These are phyloP conservation scores for Phytophthora meadii DNA, from an alignment of 352 stramenopile genomes.

Conservation along the genomic window DNA sequence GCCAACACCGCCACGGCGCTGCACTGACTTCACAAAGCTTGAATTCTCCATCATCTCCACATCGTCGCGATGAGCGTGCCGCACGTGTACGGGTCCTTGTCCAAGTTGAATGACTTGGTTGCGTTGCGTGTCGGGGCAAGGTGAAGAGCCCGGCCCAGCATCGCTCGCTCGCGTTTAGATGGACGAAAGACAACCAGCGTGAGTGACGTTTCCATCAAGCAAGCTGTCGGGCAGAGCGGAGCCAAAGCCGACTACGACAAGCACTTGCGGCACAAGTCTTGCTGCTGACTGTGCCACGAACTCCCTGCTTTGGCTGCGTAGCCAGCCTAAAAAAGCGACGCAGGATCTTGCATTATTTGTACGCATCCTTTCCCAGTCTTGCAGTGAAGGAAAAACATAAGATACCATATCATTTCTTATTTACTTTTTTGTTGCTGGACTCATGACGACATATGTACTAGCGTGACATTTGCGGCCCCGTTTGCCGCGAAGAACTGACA, in stretches of 20 bases:
- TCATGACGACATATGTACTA: constrained; percentile 4
- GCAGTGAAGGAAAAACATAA: constrained; percentile 1
- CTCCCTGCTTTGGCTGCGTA: constrained; percentile 8
- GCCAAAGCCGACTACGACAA: not conserved
- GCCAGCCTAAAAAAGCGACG: not conserved
- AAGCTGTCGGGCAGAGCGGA: constrained; percentile 15
- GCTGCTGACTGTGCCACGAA: not conserved
- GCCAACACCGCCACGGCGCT: not conserved
- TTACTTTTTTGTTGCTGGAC: constrained; percentile 15
- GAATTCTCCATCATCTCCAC: constrained; percentile 8
- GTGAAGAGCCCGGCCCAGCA: constrained; percentile 11
- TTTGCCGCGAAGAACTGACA: not conserved
- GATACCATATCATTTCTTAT: constrained; percentile 24
- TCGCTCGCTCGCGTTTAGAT: constrained; percentile 16
- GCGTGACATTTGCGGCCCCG: constrained; percentile 11
- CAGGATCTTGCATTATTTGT: constrained; percentile 7
- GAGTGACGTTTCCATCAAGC: constrained; percentile 20
- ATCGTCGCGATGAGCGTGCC: constrained; percentile 1
- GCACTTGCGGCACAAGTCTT: not conserved
- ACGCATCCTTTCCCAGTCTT: not conserved
- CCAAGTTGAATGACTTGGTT: constrained; percentile 18
- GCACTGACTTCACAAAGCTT: constrained; percentile 3
- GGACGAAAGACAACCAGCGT: constrained; percentile 4
- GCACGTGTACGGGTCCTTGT: not conserved
- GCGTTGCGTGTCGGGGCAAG: not conserved